A percentile compares a stretch with the other conserved stretches of the same genome.
These are phyloP conservation scores for Lepiota venenata DNA, from an alignment of 768 basidiomycete genomes.

Conservation along the genomic window DNA sequence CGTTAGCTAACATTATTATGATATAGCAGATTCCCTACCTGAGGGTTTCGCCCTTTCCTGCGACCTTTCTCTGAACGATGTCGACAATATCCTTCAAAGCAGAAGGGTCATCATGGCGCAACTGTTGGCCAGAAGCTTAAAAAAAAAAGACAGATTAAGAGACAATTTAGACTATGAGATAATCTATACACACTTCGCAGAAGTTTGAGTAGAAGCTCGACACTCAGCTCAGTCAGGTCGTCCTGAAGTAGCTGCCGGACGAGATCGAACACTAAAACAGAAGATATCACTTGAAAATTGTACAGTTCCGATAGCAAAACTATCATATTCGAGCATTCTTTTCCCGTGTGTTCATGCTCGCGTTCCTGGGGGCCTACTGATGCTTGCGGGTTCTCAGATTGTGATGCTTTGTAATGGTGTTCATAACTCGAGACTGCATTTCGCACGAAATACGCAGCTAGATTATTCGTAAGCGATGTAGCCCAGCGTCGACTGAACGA, in stretches of 20 bases:
- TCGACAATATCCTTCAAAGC: conserved; percentile 90
- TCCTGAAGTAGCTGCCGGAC: conserved; percentile 69
- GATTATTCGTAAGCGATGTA: not conserved
- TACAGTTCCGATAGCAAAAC: conserved; percentile 89
- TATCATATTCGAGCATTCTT: conserved; percentile 87
- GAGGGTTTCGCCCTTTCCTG: conserved; percentile 42
- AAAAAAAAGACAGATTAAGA: conserved; percentile 8
- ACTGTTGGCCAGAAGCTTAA: conserved; percentile 86
- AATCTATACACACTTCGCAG: conserved; percentile 57
- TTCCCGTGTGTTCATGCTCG: conserved; percentile 49
- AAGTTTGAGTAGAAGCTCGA: conserved; percentile 86
- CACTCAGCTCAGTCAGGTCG: conserved; percentile 70
- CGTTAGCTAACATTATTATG: not conserved
- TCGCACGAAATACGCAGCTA: conserved; percentile 85
- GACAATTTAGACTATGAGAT: not conserved
- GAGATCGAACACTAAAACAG: conserved; percentile 85
- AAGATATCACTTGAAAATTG: conserved; percentile 93
- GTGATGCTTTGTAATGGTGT: conserved; percentile 38
- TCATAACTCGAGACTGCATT: conserved; percentile 67
- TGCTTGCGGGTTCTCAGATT: conserved; percentile 14
- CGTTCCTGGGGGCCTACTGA: conserved; percentile 14
- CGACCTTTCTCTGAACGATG: conserved; percentile 72
- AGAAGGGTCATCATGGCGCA: conserved; percentile 88
- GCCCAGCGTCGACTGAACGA: not conserved
- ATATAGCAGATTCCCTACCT: conserved; percentile 37